Percentiles rank a stretch among this genome's conserved stretches.
phyloP scores from a whole-genome alignment of 2,329 filamentous ascomycete genomes.

The Emergomyces pasteurianus region DNA sequence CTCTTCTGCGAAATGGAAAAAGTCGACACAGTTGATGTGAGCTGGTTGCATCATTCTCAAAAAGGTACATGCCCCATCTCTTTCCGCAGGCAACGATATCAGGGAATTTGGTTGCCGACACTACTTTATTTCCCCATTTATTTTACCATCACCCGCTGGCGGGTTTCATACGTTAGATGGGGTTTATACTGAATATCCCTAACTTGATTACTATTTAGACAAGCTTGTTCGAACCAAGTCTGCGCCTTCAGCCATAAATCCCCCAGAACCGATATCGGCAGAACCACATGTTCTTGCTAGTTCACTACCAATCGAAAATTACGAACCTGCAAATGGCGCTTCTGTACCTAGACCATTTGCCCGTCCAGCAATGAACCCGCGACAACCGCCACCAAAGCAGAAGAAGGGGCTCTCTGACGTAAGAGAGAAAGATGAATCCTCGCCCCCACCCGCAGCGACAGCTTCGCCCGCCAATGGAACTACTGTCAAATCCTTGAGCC shows the following conservation, averaged over 20 bases:
- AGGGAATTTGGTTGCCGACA: not conserved
- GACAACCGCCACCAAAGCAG: conserved; percentile 1
- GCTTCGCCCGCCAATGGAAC: not conserved
- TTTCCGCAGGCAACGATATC: not conserved
- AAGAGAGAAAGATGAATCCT: not conserved
- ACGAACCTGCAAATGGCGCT: not conserved
- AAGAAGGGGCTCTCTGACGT: not conserved
- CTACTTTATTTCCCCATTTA: not conserved
- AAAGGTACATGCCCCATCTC: conserved; percentile 51
- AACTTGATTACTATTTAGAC: conserved; percentile 14
- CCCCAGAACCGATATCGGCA: not conserved
- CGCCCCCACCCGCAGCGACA: not conserved
- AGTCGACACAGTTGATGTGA: conserved; percentile 72
- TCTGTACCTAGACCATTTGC: not conserved
- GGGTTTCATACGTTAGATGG: not conserved
- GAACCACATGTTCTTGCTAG: not conserved
- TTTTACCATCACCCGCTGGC: not conserved
- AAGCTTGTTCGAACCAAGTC: conserved; percentile 27
- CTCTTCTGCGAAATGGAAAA: conserved; percentile 53
- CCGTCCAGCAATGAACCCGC: not conserved
- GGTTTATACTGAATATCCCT: conserved; percentile 3
- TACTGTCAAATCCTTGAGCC: conserved; percentile 5
- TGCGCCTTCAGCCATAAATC: conserved; percentile 16
- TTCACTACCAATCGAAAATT: not conserved
- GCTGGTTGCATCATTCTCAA: conserved; percentile 76